Conservation (phyloP, 176 grass and related monocot species). For the Cymbopogon citratus region DNA sequence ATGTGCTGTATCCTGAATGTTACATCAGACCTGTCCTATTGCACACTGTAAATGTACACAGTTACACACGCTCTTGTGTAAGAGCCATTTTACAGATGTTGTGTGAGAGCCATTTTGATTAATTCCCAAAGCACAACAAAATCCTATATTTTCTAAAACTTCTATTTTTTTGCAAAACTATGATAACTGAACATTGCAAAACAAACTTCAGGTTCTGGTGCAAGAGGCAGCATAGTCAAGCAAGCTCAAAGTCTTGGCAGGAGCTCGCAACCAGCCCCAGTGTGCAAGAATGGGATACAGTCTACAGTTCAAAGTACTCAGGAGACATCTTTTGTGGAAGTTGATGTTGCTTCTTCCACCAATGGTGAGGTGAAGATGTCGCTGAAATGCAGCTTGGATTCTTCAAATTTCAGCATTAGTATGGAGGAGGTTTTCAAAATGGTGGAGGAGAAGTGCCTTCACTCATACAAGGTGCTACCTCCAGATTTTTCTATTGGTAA, state of each 20-base stretch:
- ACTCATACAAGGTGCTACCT: conserved; percentile 48
- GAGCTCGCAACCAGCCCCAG: background rate
- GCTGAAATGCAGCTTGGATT: conserved; percentile 36
- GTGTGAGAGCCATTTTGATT: background rate
- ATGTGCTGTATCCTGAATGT: background rate
- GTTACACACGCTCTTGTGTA: background rate
- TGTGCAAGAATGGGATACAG: background rate
- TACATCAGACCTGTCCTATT: too few relatives aligned
- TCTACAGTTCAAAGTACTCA: conserved; percentile 5
- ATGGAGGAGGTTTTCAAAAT: conserved; percentile 48
- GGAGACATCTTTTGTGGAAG: conserved; percentile 28
- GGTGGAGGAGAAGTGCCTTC: conserved; percentile 53
- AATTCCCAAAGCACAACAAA: background rate
- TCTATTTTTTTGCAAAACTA: conserved; percentile 7
- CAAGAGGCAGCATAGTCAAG: background rate
- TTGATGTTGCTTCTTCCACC: conserved; percentile 65
- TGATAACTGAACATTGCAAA: conserved; percentile 12
- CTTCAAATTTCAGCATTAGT: conserved; percentile 38
- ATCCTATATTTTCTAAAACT: background rate
- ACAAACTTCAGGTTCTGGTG: conserved; percentile 28
- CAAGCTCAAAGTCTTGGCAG: background rate
- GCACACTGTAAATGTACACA: background rate
- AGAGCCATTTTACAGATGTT: background rate
- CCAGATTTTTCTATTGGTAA: conserved; percentile 60
- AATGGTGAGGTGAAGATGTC: conserved; percentile 62